A percentile compares a stretch with the other conserved stretches of the same genome.
phyloP scores from a whole-genome alignment of 2,329 filamentous ascomycete genomes.

The Ophiostoma sp. region DNA sequence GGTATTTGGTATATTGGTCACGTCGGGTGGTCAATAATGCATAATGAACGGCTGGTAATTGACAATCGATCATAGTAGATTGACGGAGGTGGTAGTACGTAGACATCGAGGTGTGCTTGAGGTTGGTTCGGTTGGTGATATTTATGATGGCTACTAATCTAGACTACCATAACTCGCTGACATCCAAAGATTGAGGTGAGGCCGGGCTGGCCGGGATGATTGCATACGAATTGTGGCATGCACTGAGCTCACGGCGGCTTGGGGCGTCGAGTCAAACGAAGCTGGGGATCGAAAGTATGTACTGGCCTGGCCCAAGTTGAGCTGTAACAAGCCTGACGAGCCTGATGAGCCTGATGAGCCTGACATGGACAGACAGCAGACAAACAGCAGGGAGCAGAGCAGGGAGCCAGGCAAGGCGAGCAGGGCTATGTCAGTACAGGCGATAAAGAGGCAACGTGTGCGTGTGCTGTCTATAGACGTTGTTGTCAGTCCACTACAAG shows the following conservation, averaged over 20 bases:
- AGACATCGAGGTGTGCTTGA: not conserved
- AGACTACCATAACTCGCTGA: not conserved
- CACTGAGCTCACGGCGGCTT: not conserved
- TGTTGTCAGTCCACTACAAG: not conserved
- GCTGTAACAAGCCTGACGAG: not conserved
- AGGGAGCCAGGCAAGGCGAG: not conserved
- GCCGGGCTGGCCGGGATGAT: not conserved
- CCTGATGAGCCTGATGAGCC: too few relatives aligned
- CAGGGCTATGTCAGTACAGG: not conserved
- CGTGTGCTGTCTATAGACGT: not conserved
- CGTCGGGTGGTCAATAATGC: too few relatives aligned
- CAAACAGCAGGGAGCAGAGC: too few relatives aligned
- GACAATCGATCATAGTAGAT: not conserved
- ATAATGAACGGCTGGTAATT: not conserved
- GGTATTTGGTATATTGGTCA: not conserved
- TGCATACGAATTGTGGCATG: conserved; percentile 3
- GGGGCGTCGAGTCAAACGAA: not conserved
- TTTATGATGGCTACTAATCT: not conserved
- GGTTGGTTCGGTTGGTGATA: not conserved
- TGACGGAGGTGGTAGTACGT: not conserved
- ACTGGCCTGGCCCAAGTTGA: not conserved
- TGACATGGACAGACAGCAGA: not conserved
- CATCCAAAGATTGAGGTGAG: not conserved
- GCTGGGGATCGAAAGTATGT: too few relatives aligned
- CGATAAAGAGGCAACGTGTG: not conserved